These are phyloP conservation scores for Auricularia sp. DNA, from an alignment of 768 basidiomycete species.

Conservation along the genomic window DNA sequence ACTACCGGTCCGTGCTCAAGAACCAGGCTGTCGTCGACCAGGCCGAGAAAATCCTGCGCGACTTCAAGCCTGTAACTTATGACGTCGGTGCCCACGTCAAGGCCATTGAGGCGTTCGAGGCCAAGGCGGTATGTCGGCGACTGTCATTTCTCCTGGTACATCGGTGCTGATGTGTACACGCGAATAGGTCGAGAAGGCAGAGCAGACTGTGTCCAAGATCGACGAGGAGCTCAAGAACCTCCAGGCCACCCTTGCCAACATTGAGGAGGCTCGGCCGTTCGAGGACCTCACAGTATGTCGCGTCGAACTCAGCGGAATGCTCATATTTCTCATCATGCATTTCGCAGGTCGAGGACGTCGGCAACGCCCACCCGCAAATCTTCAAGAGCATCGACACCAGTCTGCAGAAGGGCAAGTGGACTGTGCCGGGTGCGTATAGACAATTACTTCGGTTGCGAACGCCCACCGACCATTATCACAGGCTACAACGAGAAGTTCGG, in stretches of 20 bases:
- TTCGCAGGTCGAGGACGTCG: slow-evolving; percentile 73
- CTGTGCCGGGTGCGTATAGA: slow-evolving; percentile 72
- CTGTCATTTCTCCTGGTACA: slow-evolving; percentile 7
- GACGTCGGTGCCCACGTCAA: slow-evolving; percentile 83
- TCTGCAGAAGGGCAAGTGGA: slow-evolving; percentile 97
- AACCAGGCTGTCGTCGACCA: slow-evolving; percentile 88
- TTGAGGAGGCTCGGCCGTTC: slow-evolving; percentile 93
- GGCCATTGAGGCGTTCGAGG: slow-evolving; percentile 93
- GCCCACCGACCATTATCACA: slow-evolving; percentile 17
- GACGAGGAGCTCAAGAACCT: slow-evolving; percentile 85
- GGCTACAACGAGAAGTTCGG: slow-evolving; percentile 96
- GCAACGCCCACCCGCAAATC: slow-evolving; percentile 86
- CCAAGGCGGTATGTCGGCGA: slow-evolving; percentile 69
- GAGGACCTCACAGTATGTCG: slow-evolving; percentile 89
- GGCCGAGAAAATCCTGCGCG: slow-evolving; percentile 77
- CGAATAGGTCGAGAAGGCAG: slow-evolving; percentile 70
- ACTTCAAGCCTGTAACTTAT: slow-evolving; percentile 92
- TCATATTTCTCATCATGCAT: background rate
- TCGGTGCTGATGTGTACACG: background rate
- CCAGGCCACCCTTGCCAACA: slow-evolving; percentile 89
- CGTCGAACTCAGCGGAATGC: background rate
- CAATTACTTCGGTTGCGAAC: background rate
- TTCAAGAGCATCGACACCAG: slow-evolving; percentile 84
- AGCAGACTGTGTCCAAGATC: slow-evolving; percentile 84
- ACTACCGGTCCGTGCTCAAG: slow-evolving; percentile 87